Evolutionary conservation across 495 filamentous ascomycete genomes (phyloP).

Genomic region (Niebla homalea): DNA sequence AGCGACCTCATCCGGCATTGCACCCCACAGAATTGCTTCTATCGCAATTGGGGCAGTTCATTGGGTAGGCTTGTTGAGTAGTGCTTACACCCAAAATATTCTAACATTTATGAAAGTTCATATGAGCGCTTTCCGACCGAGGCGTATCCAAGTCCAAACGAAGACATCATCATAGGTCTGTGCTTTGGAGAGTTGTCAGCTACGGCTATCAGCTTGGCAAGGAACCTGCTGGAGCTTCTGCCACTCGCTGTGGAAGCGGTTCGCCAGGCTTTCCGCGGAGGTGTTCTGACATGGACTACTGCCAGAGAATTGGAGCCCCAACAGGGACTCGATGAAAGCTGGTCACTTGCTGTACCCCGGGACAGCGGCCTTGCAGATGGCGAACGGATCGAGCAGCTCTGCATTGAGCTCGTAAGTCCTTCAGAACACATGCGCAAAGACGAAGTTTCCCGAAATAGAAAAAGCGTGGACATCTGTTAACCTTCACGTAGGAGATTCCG

Average conservation of each 20-base stretch:
- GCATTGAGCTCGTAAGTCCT: too few species aligned
- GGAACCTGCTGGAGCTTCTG: conserved; percentile 53
- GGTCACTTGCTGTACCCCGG: conserved; percentile 42
- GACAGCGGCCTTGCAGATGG: conserved; percentile 16
- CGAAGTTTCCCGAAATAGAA: too few species aligned
- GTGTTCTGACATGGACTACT: conserved; percentile 39
- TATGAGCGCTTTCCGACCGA: too few species aligned
- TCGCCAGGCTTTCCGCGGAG: conserved; percentile 58
- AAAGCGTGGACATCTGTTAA: conserved; percentile 5
- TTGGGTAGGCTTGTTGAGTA: too few species aligned
- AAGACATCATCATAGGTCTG: conserved; percentile 31
- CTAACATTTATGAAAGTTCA: too few species aligned
- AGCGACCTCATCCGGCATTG: too few species aligned
- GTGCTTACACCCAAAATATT: too few species aligned
- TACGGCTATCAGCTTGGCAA: conserved; percentile 53
- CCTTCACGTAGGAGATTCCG: conserved; percentile 36
- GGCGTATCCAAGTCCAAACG: conserved; percentile 1
- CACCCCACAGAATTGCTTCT: too few species aligned
- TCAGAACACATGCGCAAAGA: background rate
- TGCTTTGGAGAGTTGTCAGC: conserved; percentile 66
- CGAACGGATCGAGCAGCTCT: too few species aligned
- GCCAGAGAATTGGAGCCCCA: conserved; percentile 31
- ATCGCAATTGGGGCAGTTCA: too few species aligned
- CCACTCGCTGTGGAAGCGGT: conserved; percentile 56
- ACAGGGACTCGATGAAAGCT: conserved; percentile 35